These are phyloP conservation scores for Lactarius vividus DNA, from an alignment of 768 basidiomycete genomes.

Conservation along the genomic window DNA sequence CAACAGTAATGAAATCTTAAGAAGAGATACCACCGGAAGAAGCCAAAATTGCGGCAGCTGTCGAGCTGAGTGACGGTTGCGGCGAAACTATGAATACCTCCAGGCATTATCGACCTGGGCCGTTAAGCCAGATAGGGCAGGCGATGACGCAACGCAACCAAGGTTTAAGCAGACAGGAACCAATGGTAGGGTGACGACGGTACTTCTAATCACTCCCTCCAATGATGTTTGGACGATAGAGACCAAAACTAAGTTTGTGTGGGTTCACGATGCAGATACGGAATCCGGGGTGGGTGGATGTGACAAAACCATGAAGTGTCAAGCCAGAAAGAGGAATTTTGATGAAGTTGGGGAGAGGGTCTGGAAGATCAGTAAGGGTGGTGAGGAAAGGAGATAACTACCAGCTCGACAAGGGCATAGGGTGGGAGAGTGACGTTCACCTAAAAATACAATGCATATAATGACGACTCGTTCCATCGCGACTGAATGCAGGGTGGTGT, in stretches of 20 bases:
- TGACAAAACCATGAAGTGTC: slow-evolving; percentile 4
- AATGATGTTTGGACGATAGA: slow-evolving; percentile 16
- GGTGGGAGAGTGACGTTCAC: neutral
- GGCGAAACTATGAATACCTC: slow-evolving; percentile 16
- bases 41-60: slow-evolving; percentile 14
- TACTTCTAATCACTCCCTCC: slow-evolving; percentile 9
- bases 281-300: slow-evolving; percentile 7
- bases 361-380: slow-evolving; percentile 7
- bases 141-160: slow-evolving; percentile 19
- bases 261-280: slow-evolving; percentile 11
- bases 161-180: slow-evolving; percentile 15
- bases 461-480: neutral
- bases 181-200: slow-evolving; percentile 18
- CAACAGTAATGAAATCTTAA: slow-evolving; percentile 10
- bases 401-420: neutral
- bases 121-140: slow-evolving; percentile 19
- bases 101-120: slow-evolving; percentile 17
- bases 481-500: neutral
- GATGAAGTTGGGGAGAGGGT: neutral
- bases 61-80: neutral
- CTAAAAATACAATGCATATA: neutral
- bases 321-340: neutral
- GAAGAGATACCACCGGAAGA: slow-evolving; percentile 11
- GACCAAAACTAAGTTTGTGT: slow-evolving; percentile 15
- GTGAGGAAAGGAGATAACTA: neutral